These are phyloP conservation scores for Flaveria floridana DNA, from an alignment of 140 eudicot species.

Conservation along the genomic window DNA sequence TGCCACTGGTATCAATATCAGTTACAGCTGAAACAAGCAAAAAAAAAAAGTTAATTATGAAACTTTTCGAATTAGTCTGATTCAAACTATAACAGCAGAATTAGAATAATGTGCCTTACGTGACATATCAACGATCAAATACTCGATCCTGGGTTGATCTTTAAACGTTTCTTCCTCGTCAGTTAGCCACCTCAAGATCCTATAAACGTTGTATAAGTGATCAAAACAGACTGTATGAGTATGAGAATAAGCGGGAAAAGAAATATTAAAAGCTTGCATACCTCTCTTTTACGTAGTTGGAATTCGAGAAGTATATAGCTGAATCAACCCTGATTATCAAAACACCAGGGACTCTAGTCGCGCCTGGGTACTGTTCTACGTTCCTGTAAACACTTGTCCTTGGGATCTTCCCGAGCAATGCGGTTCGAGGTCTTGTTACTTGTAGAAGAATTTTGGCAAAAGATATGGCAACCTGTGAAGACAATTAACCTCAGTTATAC, in stretches of 20 bases:
- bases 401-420: conserved; percentile 69
- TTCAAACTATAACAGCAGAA: not conserved
- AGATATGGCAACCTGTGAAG: conserved; percentile 55
- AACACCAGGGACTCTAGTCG: conserved; percentile 62
- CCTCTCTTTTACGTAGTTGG: conserved; percentile 77
- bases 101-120: conserved; percentile 43
- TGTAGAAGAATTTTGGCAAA: conserved; percentile 72
- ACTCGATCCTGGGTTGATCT: conserved; percentile 43
- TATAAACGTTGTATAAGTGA: conserved; percentile 22
- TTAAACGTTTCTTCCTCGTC: conserved; percentile 64
- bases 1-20: conserved; percentile 90
- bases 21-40: conserved; percentile 65
- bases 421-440: conserved; percentile 74
- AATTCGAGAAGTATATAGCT: conserved; percentile 76
- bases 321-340: conserved; percentile 69
- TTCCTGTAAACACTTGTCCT: conserved; percentile 65
- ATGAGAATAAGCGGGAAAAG: not conserved
- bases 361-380: conserved; percentile 64
- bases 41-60: not conserved
- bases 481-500: not conserved
- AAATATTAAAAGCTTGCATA: not conserved
- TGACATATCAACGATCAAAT: conserved; percentile 70
- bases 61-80: not conserved
- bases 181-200: conserved; percentile 66
- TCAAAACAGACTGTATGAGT: not conserved